These are phyloP conservation scores for Phytophthora megakarya DNA, from an alignment of 352 stramenopile species.

Conservation along the genomic window DNA sequence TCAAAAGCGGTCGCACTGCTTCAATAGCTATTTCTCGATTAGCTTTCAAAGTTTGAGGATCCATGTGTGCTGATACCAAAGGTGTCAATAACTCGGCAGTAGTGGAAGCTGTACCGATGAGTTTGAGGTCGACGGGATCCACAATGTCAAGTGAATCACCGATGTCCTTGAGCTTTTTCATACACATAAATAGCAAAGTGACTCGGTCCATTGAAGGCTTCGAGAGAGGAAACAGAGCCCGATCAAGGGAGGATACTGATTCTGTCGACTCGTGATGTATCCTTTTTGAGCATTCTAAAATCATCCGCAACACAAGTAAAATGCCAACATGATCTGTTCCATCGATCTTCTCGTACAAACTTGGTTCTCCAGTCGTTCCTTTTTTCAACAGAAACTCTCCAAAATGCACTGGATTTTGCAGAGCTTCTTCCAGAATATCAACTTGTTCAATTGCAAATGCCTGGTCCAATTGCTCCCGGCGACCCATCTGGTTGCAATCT, in stretches of 20 bases:
- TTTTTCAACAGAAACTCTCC: conserved; percentile 57
- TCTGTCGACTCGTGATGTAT: conserved; percentile 26
- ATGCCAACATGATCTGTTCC: conserved; percentile 75
- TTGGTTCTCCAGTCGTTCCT: conserved; percentile 11
- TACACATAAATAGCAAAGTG: conserved; percentile 77
- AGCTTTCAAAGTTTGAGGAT: conserved; percentile 17
- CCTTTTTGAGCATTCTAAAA: conserved; percentile 80
- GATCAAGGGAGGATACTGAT: background rate
- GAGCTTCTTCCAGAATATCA: conserved; percentile 70
- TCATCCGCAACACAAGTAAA: conserved; percentile 70
- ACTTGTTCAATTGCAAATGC: conserved; percentile 56
- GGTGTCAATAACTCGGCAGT: conserved; percentile 48
- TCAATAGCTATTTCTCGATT: conserved; percentile 44
- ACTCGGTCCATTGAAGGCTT: conserved; percentile 61
- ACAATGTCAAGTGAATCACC: conserved; percentile 19
- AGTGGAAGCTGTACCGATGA: conserved; percentile 47
- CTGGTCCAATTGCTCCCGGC: conserved; percentile 71
- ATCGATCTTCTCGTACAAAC: conserved; percentile 61
- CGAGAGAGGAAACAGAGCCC: conserved; percentile 50
- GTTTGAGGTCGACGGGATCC: conserved; percentile 55
- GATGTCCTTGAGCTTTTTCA: conserved; percentile 77
- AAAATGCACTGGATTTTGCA: conserved; percentile 60
- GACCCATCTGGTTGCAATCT: conserved; percentile 13
- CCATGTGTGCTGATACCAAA: conserved; percentile 11
- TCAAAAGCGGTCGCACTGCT: conserved; percentile 59